Evolutionary conservation across 495 filamentous ascomycete genomes (phyloP).

Genomic region (Hyaloscypha hepaticicola): DNA sequence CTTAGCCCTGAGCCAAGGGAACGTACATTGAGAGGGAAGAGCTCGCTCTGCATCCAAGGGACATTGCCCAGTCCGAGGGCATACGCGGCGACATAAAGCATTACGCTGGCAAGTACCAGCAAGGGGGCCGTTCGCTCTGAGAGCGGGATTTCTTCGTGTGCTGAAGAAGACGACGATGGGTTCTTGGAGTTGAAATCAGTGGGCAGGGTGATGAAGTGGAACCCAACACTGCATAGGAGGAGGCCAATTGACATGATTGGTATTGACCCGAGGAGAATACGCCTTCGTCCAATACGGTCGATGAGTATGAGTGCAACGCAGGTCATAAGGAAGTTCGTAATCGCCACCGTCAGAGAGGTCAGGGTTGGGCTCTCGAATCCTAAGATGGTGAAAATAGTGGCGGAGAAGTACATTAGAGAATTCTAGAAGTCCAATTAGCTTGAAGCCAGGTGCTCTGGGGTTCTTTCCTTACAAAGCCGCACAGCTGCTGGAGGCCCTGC

Average conservation of each 20-base stretch:
- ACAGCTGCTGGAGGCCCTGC: slow-evolving; percentile 86
- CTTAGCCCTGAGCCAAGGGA: slow-evolving; percentile 78
- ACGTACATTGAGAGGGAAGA: slow-evolving; percentile 82
- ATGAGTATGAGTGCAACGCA: slow-evolving; percentile 73
- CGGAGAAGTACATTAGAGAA: slow-evolving; percentile 93
- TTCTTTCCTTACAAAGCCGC: slow-evolving; percentile 68
- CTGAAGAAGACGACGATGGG: slow-evolving; percentile 30
- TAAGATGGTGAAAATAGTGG: slow-evolving; percentile 80
- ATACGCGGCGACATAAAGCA: slow-evolving; percentile 81
- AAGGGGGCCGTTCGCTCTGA: slow-evolving; percentile 27
- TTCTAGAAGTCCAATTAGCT: slow-evolving; percentile 52
- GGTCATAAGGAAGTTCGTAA: slow-evolving; percentile 83
- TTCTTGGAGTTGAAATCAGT: slow-evolving; percentile 32
- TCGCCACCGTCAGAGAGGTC: slow-evolving; percentile 75
- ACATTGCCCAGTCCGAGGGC: slow-evolving; percentile 88
- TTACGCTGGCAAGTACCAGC: slow-evolving; percentile 67
- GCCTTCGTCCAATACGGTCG: slow-evolving; percentile 76
- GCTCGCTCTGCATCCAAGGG: slow-evolving; percentile 90
- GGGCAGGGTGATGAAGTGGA: slow-evolving; percentile 56
- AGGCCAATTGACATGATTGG: slow-evolving; percentile 80
- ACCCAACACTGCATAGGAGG: slow-evolving; percentile 62
- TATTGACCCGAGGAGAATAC: slow-evolving; percentile 81
- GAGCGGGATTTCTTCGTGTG: slow-evolving; percentile 43
- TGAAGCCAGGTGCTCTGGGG: too few species aligned
- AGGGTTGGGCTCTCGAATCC: slow-evolving; percentile 80